Evolutionary conservation across 371 early-diverging fungal species (phyloP), one percentile per base, ranked within the genome.

Genomic region (Conidiobolus incongruus): DNA sequence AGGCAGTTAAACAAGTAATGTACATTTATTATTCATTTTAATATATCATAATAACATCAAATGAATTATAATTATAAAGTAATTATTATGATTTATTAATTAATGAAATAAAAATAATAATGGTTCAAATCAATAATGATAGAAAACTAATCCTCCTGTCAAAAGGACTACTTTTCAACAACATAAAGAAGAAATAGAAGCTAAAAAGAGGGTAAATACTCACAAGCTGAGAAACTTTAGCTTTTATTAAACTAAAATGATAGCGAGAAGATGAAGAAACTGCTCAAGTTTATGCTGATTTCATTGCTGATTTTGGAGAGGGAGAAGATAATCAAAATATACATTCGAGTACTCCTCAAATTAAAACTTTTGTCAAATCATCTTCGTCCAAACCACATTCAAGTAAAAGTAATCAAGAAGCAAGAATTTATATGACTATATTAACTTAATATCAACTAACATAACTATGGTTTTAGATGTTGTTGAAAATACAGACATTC

Each of bases 261-360:
- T 30, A 42, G 43, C 30, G 22, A 17, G 43, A 42, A 13, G 4
- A 28, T 11, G 61, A 65, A 41, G 84, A 80, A 54, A 71, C 80
- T 6, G 82, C 80, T 26, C 70, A 70, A 54, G 81, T 81, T 3
- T 80, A 77, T 56, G 74, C 66, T 28, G 83, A 84, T 26, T 85
- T 88, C 57, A 77, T 81, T 3, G 81, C 82, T 4, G 81, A 83
- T 4, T 83, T 88, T 55, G 82, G 80, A n/a, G n/a, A n/a, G 12
- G 70, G 66, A 32, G 53, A 52, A 32, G 47, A 56, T 19, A 59
- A 59, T 16, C 78, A 77, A 64, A 70, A 79, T 22, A 74, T 70
- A 48, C 71, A 70, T 24, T 62, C 62, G 12, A 70, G 72, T 1
- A 54, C 70, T 17, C 21, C n/a, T 3, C 2, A 15, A 38, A 23